Evolutionary conservation across 2,329 filamentous ascomycete species (phyloP), one percentile per base, ranked within the genome.

Genomic region (Phoma sp.): DNA sequence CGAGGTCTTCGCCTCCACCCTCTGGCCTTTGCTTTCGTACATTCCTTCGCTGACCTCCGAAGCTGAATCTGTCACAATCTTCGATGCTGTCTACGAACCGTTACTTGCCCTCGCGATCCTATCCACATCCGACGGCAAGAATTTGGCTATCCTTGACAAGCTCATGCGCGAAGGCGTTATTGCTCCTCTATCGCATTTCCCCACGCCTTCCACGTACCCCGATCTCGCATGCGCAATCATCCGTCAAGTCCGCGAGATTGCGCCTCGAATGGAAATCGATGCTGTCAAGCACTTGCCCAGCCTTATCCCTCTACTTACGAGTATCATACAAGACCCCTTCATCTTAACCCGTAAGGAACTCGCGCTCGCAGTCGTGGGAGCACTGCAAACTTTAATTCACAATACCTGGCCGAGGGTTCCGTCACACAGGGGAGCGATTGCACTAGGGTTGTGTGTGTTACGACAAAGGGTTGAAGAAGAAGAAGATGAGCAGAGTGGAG

Each of bases 11-110:
- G 83, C 88, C 65, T 84, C 91, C 17, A 84, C 87, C 3, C 75
- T 91, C 2, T 82, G 87, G 60, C 90, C 91, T 0, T 86, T 87
- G 29, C 81, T 96, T n/a, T 81, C 88, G 7, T 90, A 87, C 64
- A 80, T 96, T 5, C 93, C 93, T 0, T 85, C 82, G 11, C 78
- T 96, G 34, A 96, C 91, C 0, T 86, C 90, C 0, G 88, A 91
- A 65, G 70, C 81, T 0, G 89, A 95, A 50, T 90, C 90, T 4
- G 68, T 89, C 2, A 66, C 69, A 1, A 76, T 97, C 3, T 81
- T 96, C 1, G 67, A 73, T 5, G 79, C 81, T 6, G 86, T 89
- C 0, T 96, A 92, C 60, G 79, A 82, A 7, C 86, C 87, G 2
- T 78, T 96, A 3, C 75, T 89, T 15, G 76, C 77, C 0, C 80